Evolutionary conservation across 1,284 basidiomycete species (phyloP), one percentile per base, ranked within the genome.

Genomic region (Salmacisia buchloeana): DNA sequence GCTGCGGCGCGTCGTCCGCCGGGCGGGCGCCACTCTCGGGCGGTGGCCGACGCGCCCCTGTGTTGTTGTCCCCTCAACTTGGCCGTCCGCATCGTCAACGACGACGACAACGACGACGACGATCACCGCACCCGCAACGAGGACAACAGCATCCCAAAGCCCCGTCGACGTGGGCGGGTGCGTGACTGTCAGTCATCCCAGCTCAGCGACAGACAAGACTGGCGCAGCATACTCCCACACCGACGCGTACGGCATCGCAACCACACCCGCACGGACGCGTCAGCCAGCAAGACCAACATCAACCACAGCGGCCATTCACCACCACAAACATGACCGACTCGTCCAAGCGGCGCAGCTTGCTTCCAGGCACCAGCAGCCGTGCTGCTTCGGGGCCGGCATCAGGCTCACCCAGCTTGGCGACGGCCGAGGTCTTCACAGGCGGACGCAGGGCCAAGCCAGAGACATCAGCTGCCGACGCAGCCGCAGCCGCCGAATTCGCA

Each of bases 401-500:
- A 4, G 6, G 39, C n/a, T n/a, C n/a, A n/a, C 49, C 49, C 15
- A 54, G 29, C 27, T 13, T 33, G 13, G 49, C 49, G 25, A n/a
- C 49, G 6, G 49, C 49, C 27, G 49, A 27, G 27, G 29, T 33
- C 10, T 54, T 54, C 29, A 54, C 49, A 33, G 49, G 49, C 10
- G 49, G 49, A 27, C 25, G 49, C 9, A 31, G 27, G 18, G 27
- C 12, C 9, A 31, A 27, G 27, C 49, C 49, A 18, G 49, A 9
- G 9, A 54, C 58, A 3, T 43, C 58, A 12, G 72, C 72, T 10
- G 72, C 68, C 5, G 77, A 82, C 33, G 91, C 92, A n/a, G 91
- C 91, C 27, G 86, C 88, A 33, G 90, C 93, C 75, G 92, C 92
- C 45, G 92, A 94, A 80, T 96, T 94, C 81, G 94, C 92, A 78